Evolutionary conservation across 192 early-diverging fungal species (phyloP).

Genomic region (Coemansia aciculifera): DNA sequence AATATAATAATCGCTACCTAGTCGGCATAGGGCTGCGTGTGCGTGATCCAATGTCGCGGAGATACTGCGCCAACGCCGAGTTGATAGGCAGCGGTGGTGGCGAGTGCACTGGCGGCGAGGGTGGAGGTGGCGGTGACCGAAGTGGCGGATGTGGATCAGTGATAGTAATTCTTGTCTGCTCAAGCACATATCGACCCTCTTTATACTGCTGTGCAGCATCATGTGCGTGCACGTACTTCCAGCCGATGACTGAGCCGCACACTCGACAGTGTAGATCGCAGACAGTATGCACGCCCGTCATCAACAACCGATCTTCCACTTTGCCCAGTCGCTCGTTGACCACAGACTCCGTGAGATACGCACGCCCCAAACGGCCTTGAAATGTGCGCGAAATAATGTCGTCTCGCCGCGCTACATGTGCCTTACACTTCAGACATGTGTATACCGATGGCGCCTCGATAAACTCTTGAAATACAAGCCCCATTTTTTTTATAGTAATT

Average conservation of each 20-base stretch:
- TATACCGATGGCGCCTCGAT: slow-evolving; percentile 39
- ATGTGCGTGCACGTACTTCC: slow-evolving; percentile 45
- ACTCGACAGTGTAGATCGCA: slow-evolving; percentile 41
- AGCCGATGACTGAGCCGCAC: slow-evolving; percentile 38
- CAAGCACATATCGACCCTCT: slow-evolving; percentile 49
- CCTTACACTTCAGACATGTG: slow-evolving; percentile 27
- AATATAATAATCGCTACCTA: not conserved
- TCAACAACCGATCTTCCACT: slow-evolving; percentile 45
- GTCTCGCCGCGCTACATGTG: slow-evolving; percentile 39
- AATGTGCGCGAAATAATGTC: slow-evolving; percentile 46
- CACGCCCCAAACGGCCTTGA: slow-evolving; percentile 43
- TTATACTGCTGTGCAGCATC: slow-evolving; percentile 49
- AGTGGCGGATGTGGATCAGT: slow-evolving; percentile 4
- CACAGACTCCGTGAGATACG: slow-evolving; percentile 42
- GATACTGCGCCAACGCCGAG: slow-evolving; percentile 9
- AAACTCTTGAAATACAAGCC: slow-evolving; percentile 43
- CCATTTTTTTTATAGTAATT: slow-evolving; percentile 39
- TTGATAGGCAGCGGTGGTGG: slow-evolving; percentile 17
- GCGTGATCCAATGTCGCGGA: slow-evolving; percentile 13
- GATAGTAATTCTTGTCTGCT: slow-evolving; percentile 30
- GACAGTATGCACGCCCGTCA: slow-evolving; percentile 53
- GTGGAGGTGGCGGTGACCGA: not conserved
- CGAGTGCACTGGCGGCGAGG: not conserved
- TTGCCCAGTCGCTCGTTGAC: slow-evolving; percentile 42
- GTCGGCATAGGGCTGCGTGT: slow-evolving; percentile 5